phyloP scores from a whole-genome alignment of 768 basidiomycete species.

The Calocybe gangraenosa region DNA sequence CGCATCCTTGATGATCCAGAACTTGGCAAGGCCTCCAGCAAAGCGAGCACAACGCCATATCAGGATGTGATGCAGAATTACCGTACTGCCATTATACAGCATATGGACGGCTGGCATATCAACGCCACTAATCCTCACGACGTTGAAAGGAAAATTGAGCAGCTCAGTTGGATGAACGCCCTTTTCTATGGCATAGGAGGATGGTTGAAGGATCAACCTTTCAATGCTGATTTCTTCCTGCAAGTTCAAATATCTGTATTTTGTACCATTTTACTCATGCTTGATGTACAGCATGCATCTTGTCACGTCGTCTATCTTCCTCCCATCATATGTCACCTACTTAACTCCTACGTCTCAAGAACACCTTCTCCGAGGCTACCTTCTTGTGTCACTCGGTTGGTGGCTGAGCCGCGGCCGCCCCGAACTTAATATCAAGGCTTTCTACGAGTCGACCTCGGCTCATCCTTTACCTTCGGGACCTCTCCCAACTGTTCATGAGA shows the following conservation, averaged over 20 bases:
- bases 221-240: constrained; percentile 22
- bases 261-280: background rate
- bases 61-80: constrained; percentile 11
- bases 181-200: constrained; percentile 19
- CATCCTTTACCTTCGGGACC: constrained; percentile 15
- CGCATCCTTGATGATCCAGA: constrained; percentile 18
- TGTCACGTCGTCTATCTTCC: constrained; percentile 62
- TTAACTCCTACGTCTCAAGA: constrained; percentile 40
- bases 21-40: constrained; percentile 9
- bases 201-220: constrained; percentile 14
- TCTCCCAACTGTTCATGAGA: constrained; percentile 22
- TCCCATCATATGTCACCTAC: constrained; percentile 42
- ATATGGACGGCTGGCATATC: constrained; percentile 16
- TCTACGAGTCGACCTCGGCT: constrained; percentile 33
- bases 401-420: constrained; percentile 59
- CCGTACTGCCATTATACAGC: constrained; percentile 4
- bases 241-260: constrained; percentile 6
- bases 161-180: constrained; percentile 19
- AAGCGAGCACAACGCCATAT: constrained; percentile 12
- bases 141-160: constrained; percentile 16
- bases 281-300: constrained; percentile 53
- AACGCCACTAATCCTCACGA: constrained; percentile 11
- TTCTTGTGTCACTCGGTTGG: constrained; percentile 47
- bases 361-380: constrained; percentile 56
- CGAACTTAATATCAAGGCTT: constrained; percentile 40